Evolutionary conservation across 2,329 filamentous ascomycete species (phyloP), one percentile per base, ranked within the genome.

Genomic region (Fusarium sp.): DNA sequence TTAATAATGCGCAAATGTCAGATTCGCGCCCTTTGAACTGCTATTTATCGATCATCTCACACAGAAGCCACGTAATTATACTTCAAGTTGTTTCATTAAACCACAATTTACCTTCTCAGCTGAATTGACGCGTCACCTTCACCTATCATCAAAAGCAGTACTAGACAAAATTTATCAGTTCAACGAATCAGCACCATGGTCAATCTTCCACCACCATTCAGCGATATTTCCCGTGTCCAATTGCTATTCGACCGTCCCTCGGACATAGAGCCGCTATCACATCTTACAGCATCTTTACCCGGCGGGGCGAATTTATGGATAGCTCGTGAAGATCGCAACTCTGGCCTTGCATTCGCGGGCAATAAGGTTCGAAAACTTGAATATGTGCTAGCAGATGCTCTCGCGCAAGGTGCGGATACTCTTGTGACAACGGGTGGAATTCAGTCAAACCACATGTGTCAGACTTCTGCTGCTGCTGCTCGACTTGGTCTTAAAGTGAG

Each of bases 361-460:
- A 68, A 69, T 5, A 69, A 68, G 38, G 31, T 68, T 16, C 65
- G 65, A 2, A 68, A 68, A 13, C 66, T 68, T 4, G 66, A 68
- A 10, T 68, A 69, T 23, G 66, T 68, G 21, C 9, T 68, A 2
- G 60, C 66, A 10, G 66, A 69, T 38, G 66, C 66, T 20, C 20
- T 68, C 5, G 41, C 35, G 0, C 44, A 66, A 10, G 65, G 65
- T 12, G 65, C 65, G 5, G 65, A 68, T 24, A 68, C 65, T 4
- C 24, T 68, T 9, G 66, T 68, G 11, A 68, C 66, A 1, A 68
- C 66, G 4, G 65, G 66, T 2, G 65, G 65, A 5, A 31, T 68
- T 3, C 66, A 68, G 9, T 69, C 65, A 6, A 68, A 68, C 13
- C 66, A 68, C 8, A 68, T 68, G 66, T 69, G 65, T 9, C 66